These are phyloP conservation scores for Malus fusca DNA, from an alignment of 306 rosid species.

Conservation along the genomic window DNA sequence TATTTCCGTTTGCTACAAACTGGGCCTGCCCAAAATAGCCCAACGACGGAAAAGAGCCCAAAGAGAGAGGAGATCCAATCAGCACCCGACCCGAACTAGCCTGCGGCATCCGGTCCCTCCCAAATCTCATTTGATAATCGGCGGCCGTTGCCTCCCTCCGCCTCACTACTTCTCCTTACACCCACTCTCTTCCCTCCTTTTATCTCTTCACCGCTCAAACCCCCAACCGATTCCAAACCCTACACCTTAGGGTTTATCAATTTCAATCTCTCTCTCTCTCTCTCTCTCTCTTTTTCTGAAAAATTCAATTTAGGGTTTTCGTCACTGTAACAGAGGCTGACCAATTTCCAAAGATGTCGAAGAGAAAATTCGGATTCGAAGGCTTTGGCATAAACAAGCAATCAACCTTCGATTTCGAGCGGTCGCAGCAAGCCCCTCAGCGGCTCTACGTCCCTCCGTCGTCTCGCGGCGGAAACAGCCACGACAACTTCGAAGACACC, in stretches of 20 bases:
- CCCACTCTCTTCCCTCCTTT: neutral
- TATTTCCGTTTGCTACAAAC: neutral
- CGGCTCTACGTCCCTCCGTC: slow-evolving; percentile 87
- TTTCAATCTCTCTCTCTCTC: neutral
- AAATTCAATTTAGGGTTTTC: slow-evolving; percentile 16
- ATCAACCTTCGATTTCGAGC: slow-evolving; percentile 78
- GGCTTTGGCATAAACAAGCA: slow-evolving; percentile 90
- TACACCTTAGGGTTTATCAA: neutral
- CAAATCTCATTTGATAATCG: neutral
- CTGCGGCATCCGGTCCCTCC: neutral
- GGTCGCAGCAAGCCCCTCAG: slow-evolving; percentile 71
- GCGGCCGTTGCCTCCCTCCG: neutral
- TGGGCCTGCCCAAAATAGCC: neutral
- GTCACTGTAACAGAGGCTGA: neutral
- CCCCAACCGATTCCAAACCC: neutral
- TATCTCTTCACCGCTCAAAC: neutral
- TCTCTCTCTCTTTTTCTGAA: neutral
- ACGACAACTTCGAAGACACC: slow-evolving; percentile 77
- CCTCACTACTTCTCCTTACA: neutral
- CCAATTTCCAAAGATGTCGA: slow-evolving; percentile 48
- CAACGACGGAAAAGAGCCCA: neutral
- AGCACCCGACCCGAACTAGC: neutral
- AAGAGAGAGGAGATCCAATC: neutral
- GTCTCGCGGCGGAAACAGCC: slow-evolving; percentile 44
- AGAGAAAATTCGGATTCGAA: slow-evolving; percentile 87